phyloP scores from a whole-genome alignment of 2,329 filamentous ascomycete species.

The Aspergillus pseudoviridinutans region DNA sequence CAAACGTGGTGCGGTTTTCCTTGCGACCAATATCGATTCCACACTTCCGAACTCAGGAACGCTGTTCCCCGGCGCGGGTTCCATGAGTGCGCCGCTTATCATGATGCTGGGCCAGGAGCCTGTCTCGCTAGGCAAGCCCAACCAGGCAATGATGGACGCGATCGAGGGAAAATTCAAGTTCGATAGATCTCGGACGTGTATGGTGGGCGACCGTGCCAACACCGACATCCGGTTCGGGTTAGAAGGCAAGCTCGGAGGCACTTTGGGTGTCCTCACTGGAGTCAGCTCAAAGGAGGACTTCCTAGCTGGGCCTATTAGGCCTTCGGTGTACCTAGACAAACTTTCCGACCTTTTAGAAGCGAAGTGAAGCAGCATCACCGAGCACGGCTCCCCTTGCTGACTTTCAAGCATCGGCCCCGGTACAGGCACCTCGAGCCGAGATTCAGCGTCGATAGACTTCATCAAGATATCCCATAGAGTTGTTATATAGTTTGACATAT shows the following conservation, averaged over 20 bases:
- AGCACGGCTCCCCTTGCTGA: background rate
- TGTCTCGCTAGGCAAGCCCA: slow-evolving; percentile 83
- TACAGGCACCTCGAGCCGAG: background rate
- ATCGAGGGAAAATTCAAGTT: slow-evolving; percentile 94
- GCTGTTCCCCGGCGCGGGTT: slow-evolving; percentile 89
- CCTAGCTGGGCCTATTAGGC: slow-evolving; percentile 69
- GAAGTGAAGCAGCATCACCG: slow-evolving; percentile 1
- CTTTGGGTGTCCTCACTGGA: slow-evolving; percentile 84
- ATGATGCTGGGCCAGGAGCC: slow-evolving; percentile 69
- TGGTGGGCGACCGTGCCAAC: slow-evolving; percentile 91
- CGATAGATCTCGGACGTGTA: slow-evolving; percentile 79
- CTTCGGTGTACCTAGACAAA: slow-evolving; percentile 78
- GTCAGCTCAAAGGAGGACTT: slow-evolving; percentile 79
- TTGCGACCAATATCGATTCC: slow-evolving; percentile 90
- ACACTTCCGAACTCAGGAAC: slow-evolving; percentile 77
- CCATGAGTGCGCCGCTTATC: slow-evolving; percentile 71
- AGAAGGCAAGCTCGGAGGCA: slow-evolving; percentile 85
- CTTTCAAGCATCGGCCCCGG: background rate
- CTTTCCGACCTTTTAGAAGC: slow-evolving; percentile 66
- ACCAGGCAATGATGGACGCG: slow-evolving; percentile 98
- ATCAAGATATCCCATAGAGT: background rate
- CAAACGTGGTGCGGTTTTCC: slow-evolving; percentile 71
- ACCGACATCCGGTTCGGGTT: slow-evolving; percentile 96
- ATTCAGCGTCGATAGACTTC: background rate
- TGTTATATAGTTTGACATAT: background rate